These are phyloP conservation scores for Trichosporon coremiiforme DNA, from an alignment of 1,284 basidiomycete species.

Conservation along the genomic window DNA sequence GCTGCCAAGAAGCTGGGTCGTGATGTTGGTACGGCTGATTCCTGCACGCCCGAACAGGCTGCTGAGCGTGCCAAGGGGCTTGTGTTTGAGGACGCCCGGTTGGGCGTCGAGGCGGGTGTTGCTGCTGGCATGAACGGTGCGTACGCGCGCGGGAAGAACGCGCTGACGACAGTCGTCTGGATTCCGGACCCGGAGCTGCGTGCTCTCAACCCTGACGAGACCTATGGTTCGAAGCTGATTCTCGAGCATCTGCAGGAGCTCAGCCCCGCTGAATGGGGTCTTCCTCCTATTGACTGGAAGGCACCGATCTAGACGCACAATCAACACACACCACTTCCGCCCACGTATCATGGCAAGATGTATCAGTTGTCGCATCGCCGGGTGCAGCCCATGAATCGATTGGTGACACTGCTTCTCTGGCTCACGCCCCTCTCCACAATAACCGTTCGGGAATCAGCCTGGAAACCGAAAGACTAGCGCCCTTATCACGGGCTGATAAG, in stretches of 20 bases:
- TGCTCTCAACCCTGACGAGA: conserved; percentile 47
- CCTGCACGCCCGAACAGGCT: conserved; percentile 40
- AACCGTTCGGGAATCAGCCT: no score
- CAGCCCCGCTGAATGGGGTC: conserved; percentile 51
- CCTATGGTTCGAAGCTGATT: conserved; percentile 49
- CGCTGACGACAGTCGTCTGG: conserved; percentile 50
- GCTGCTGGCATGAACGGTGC: conserved; percentile 56
- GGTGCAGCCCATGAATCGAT: no score
- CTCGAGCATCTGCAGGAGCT: conserved; percentile 49
- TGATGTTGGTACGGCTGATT: conserved; percentile 51
- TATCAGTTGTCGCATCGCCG: no score
- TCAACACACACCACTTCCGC: background rate
- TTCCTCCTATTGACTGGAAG: conserved; percentile 33
- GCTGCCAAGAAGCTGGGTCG: conserved; percentile 53
- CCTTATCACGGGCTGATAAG: no score
- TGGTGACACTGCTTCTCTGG: no score
- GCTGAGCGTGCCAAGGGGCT: conserved; percentile 46
- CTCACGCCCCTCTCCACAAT: background rate
- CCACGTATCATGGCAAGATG: background rate
- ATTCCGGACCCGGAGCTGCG: conserved; percentile 53
- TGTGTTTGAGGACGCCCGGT: conserved; percentile 56
- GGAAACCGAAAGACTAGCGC: no score
- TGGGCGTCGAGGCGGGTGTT: conserved; percentile 53
- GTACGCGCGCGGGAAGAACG: conserved; percentile 18
- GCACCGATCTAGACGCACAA: background rate